Evolutionary conservation across 257 asterid genomes (phyloP).

Genomic region (Eucommia ulmoides): DNA sequence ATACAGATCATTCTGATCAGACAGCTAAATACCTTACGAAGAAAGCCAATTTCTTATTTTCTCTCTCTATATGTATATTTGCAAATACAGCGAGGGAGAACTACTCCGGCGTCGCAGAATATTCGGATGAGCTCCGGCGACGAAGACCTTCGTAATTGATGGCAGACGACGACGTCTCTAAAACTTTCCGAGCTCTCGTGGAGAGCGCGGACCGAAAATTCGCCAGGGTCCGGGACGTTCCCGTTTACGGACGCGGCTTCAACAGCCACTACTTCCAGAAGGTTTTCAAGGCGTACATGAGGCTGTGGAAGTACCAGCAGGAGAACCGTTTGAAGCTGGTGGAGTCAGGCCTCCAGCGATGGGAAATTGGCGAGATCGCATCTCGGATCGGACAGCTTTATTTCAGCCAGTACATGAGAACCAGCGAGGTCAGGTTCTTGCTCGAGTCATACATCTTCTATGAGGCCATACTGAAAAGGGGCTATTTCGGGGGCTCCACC

Average conservation of each 20-base stretch:
- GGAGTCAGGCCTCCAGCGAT: constrained; percentile 73
- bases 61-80: no score
- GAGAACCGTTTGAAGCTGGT: constrained; percentile 58
- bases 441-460: constrained; percentile 82
- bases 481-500: constrained; percentile 67
- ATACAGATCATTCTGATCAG: no score
- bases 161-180: constrained; percentile 37
- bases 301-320: constrained; percentile 89
- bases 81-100: no score
- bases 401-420: constrained; percentile 81
- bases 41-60: no score
- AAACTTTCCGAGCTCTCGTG: constrained; percentile 47
- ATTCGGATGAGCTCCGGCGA: neutral
- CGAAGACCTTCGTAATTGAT: constrained; percentile 25
- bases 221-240: constrained; percentile 89
- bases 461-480: constrained; percentile 78
- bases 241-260: constrained; percentile 53
- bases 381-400: constrained; percentile 95
- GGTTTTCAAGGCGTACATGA: constrained; percentile 78
- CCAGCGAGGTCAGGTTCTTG: constrained; percentile 83
- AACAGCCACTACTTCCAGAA: constrained; percentile 57
- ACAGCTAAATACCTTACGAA: no score
- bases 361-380: constrained; percentile 99
- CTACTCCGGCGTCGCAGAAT: no score
- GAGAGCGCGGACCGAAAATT: constrained; percentile 89